Evolutionary conservation across 768 basidiomycete species (phyloP).

Genomic region (Mycena capillaripes): DNA sequence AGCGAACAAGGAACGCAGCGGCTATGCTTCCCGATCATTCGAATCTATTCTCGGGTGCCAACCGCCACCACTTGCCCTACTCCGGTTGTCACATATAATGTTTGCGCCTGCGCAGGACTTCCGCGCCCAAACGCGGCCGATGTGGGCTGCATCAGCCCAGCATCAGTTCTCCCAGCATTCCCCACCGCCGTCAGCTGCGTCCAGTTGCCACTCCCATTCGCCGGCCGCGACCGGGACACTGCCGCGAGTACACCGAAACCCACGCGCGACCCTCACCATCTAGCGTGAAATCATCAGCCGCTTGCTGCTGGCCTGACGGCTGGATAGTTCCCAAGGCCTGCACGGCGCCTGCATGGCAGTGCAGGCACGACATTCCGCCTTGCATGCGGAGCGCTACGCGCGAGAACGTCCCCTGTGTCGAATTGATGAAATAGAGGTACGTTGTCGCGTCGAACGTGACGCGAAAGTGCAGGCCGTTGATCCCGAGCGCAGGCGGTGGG

Average conservation of each 20-base stretch:
- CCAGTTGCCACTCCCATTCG: neutral
- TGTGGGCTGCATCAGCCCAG: neutral
- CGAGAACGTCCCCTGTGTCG: neutral
- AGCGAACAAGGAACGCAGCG: no score
- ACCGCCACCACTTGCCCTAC: neutral
- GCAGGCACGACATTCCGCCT: neutral
- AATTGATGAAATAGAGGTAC: neutral
- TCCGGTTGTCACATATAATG: neutral
- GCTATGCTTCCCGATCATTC: no score
- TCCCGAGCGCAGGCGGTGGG: neutral
- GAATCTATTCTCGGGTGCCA: no score
- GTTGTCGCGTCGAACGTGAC: no score
- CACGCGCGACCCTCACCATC: neutral
- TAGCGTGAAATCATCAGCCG: slow-evolving; percentile 9
- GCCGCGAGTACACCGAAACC: neutral
- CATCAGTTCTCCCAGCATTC: neutral
- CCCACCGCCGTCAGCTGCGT: neutral
- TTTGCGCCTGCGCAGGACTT: neutral
- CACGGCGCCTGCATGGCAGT: neutral
- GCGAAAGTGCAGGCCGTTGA: neutral
- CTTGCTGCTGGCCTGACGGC: neutral
- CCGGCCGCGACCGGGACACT: neutral
- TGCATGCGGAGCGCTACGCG: neutral
- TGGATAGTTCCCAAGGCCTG: neutral
- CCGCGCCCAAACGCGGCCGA: slow-evolving; percentile 15